phyloP scores from a whole-genome alignment of 257 asterid species.

The Nicotiana benthamiana region DNA sequence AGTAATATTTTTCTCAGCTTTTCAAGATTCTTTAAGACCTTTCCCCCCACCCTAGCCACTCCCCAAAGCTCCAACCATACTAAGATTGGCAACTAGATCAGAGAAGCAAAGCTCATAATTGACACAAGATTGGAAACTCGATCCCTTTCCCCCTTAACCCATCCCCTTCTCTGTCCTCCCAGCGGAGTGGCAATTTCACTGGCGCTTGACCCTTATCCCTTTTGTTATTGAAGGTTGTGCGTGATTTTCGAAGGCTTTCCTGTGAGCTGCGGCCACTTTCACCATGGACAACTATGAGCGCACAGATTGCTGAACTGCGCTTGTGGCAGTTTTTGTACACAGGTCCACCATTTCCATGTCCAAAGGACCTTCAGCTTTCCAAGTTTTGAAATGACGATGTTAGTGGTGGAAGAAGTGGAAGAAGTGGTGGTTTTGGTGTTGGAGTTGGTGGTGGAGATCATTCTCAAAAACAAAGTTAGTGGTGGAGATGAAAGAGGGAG shows the following conservation, averaged over 20 bases:
- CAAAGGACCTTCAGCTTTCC: constrained; percentile 68
- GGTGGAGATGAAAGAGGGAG: constrained; percentile 21
- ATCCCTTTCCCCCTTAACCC: not conserved
- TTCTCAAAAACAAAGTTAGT: constrained; percentile 1
- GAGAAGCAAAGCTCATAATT: not conserved
- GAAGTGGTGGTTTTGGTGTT: constrained; percentile 4
- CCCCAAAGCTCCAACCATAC: not conserved
- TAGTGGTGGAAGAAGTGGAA: not conserved
- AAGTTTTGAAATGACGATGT: constrained; percentile 42
- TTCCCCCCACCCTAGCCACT: not conserved
- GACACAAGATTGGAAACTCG: not conserved
- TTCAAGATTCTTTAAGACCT: not conserved
- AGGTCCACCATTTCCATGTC: no score
- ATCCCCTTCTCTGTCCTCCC: not conserved
- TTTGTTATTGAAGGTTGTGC: constrained; percentile 15
- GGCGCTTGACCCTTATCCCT: not conserved
- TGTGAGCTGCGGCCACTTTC: constrained; percentile 71
- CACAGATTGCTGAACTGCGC: constrained; percentile 39
- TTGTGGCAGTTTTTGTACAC: constrained; percentile 76
- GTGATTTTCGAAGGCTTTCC: constrained; percentile 32
- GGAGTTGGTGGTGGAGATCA: constrained; percentile 14
- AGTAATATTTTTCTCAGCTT: not conserved
- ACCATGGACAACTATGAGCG: constrained; percentile 63
- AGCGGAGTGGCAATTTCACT: not conserved
- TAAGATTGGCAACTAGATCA: not conserved